Evolutionary conservation across 768 basidiomycete species (phyloP).

Genomic region (Tylopilus vinaceipallidus): DNA sequence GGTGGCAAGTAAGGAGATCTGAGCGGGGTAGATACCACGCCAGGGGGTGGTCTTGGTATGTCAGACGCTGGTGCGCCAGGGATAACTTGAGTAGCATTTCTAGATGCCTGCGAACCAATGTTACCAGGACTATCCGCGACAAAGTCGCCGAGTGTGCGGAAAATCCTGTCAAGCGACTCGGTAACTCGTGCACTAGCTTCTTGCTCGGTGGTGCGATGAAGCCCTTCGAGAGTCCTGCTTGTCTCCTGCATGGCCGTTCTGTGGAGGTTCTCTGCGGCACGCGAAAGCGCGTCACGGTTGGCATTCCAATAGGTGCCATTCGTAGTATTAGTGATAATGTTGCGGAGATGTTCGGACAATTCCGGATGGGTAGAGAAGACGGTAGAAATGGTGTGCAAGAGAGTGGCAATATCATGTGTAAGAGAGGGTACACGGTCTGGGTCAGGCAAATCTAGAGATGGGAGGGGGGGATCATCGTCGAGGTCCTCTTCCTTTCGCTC

Average conservation of each 20-base stretch:
- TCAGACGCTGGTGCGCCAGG: background rate
- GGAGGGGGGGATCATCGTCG: constrained; percentile 49
- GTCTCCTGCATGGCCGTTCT: constrained; percentile 42
- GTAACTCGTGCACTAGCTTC: constrained; percentile 64
- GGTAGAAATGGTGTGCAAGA: constrained; percentile 55
- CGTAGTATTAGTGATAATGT: constrained; percentile 58
- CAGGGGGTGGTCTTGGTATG: constrained; percentile 6
- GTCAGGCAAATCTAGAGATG: constrained; percentile 39
- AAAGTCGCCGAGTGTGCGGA: constrained; percentile 49
- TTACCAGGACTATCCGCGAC: constrained; percentile 18
- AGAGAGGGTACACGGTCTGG: constrained; percentile 42
- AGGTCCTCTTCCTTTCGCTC: constrained; percentile 12
- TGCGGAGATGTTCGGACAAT: constrained; percentile 62
- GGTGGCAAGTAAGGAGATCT: constrained; percentile 18
- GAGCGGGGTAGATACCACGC: constrained; percentile 12
- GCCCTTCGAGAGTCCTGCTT: constrained; percentile 40
- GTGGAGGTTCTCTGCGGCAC: constrained; percentile 53
- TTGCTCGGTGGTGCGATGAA: constrained; percentile 53
- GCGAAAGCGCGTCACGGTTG: constrained; percentile 58
- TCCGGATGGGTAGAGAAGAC: constrained; percentile 68
- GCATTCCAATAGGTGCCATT: constrained; percentile 68
- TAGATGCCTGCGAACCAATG: background rate
- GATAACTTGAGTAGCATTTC: background rate
- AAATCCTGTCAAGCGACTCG: constrained; percentile 57
- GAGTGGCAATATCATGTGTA: constrained; percentile 59